Base-by-base conservation (phyloP, 2,329 filamentous ascomycete species). In the Neophaeococcomyces mojaviensis region DNA sequence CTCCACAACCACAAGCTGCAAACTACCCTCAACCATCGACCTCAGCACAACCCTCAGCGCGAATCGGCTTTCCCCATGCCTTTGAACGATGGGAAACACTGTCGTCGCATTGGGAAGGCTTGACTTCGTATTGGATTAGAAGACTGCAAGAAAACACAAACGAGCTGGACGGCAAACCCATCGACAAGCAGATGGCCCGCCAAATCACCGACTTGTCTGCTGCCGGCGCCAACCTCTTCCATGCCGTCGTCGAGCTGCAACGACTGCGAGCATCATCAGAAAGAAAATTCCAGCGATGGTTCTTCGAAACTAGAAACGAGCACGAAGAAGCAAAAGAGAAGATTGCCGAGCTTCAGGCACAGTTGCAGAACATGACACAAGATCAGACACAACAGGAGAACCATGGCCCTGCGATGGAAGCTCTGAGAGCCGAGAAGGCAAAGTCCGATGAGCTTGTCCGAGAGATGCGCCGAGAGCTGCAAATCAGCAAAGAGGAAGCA, bases 181-280 rank as follows among this genome's bases (percentile, higher is more conserved):
- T 97, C 20, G 88, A 84, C 38, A 82, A 89, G 49, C 89, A 96
- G 60, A 79, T 97, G 59, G 87, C 88, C 9, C 82, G 92, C 26
- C 92, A 98, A 63, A 90, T 98, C 44, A 95, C 88, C 0, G 92
- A 98, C 62, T 74, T 98, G n/a, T 96, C 92, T 20, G 92, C 92
- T 6, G 92, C 92, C 1, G 92, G 92, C 10, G 92, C 92, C 4
- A 98, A 98, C 57, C 74, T 98, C 0, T 98, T 98, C 64, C 92
- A 98, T 63, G 92, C 92, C 8, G 89, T 98, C 0, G 92, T 98
- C 3, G 92, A 98, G 65, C 72, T 98, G 37, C 92, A 98, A 64
- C 82, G 92, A 24, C 74, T 98, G 20, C 84, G 92, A 35, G 92
- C 92, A 31, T 95, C 88, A 46, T 97, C 90, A 0, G 92, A 98